Base-by-base conservation (phyloP, 805 yeast genomes). In the Zygoascus tannicola region DNA sequence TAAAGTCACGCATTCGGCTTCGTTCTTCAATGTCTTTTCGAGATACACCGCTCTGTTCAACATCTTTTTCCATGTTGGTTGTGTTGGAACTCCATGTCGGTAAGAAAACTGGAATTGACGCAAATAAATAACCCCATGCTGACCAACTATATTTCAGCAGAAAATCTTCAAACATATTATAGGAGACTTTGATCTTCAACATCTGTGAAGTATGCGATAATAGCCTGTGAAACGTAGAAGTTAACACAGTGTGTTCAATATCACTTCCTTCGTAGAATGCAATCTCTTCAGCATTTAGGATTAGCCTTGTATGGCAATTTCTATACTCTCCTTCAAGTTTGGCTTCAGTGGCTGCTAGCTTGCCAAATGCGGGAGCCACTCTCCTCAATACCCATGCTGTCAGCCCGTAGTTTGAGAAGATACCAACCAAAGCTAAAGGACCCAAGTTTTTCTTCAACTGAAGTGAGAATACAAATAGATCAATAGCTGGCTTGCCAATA, bases 121-220 rank as follows among this genome's bases (percentile, higher is more conserved):
- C 85, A 65, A 85, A 87, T 19, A 87, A 63, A 59, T 86, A 87
- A n/a, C 97, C 96, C 65, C 88, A 74, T 0, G 94, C 95, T 2
- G 95, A 86, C 97, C 97, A 88, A 10, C 90, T 78, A 58, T 85
- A 86, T 64, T 87, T 88, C 61, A 88, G 73, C 39, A 87, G 76
- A 56, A 86, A 85, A 58, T 86, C 94, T 65, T 88, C 96, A 47
- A 83, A 62, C 49, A 85, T 69, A 41, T 79, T 80, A 60, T 86
- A 88, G 8, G 71, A 64, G 44, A 84, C 79, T 47, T 82, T 75
- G 34, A 73, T 68, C 48, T 74, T 69, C 52, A 78, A 75, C 45
- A 79, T 75, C 43, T 67, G 66, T 38, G 70, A 62, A 44, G 77
- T 65, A 50, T 80, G 85, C 22, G 64, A 60, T 58, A 71, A 70